Conservation (phyloP, 2,329 filamentous ascomycete species). For the Ophiostoma ips region DNA sequence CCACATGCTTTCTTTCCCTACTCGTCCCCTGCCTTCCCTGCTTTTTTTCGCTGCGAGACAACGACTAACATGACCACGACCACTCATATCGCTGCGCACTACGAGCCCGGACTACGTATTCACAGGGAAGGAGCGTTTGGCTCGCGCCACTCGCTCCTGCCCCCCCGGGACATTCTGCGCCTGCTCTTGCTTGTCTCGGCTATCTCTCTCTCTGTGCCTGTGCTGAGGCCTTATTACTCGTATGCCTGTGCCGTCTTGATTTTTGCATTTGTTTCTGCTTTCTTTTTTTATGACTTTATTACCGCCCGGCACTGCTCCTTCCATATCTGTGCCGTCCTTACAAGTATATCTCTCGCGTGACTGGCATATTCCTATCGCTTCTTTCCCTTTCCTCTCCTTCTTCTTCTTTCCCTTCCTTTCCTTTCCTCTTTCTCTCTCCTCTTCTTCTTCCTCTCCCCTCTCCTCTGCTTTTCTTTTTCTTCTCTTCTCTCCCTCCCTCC, state of each 20-base stretch:
- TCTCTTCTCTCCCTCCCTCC: background rate
- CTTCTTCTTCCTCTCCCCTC: background rate
- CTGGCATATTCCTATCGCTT: background rate
- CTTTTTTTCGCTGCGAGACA: too few relatives aligned
- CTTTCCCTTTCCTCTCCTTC: background rate
- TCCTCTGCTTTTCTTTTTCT: background rate
- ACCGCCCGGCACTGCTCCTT: background rate
- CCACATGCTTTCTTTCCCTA: too few relatives aligned
- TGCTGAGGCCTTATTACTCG: background rate
- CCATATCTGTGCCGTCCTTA: background rate
- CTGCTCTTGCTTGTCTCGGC: background rate
- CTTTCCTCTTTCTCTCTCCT: background rate
- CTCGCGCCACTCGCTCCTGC: background rate
- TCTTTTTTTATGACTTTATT: too few relatives aligned
- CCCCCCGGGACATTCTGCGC: background rate
- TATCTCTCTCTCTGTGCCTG: background rate
- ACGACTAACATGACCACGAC: too few relatives aligned
- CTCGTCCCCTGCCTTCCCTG: too few relatives aligned
- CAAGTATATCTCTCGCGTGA: constrained; percentile 3
- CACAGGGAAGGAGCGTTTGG: background rate
- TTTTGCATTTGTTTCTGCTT: too few relatives aligned
- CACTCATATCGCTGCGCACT: too few relatives aligned
- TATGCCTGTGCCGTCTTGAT: too few relatives aligned
- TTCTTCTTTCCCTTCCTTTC: background rate
- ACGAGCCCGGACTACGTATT: too few relatives aligned